Base-by-base conservation (phyloP, 1,284 basidiomycete genomes). In the Golubevia pallescens region DNA sequence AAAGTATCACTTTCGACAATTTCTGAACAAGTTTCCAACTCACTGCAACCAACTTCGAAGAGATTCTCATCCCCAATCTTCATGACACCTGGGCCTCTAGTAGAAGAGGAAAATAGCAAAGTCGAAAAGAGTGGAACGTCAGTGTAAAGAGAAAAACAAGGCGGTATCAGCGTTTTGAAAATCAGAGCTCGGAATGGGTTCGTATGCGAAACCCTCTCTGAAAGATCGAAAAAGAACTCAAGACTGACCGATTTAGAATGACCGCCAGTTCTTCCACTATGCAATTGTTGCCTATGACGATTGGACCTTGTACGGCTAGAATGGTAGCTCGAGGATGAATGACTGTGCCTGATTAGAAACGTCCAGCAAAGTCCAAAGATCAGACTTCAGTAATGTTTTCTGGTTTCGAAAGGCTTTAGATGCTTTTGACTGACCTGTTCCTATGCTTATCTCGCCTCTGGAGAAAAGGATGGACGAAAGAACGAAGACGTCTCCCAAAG, bases 281-380 rank as follows among this genome's bases (percentile, higher is more conserved):
- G 83, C 93, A 95, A 63, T 92, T 90, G 23, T 90, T 88, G 6
- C 94, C 96, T 58, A 98, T 92, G 57, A 93, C 88, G 70, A 98
- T 94, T 2, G 93, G 91, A 0, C 93, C 94, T 3, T 90, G 91
- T 55, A 93, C 90, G 5, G 94, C 94, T 69, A 95, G 92, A 70
- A 98, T 92, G 32, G 92, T 93, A 0, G 93, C 93, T 81, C 93
- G 93, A 0, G 96, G 95, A 75, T 98, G 95, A n/a, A 99, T 90
- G 59, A 97, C 91, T 1, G 92, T 92, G 1, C 92, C 92, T 80
- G 66, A 57, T 16, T 20, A 53, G 24, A 32, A 28, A 53, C 2
- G n/a, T 13, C 2, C 10, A 32, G 6, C n/a, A n/a, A n/a, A n/a
- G n/a, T n/a, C n/a, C n/a, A n/a, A n/a, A n/a, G n/a, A n/a, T n/a